phyloP scores from a whole-genome alignment of 805 yeast genomes.

The Brettanomyces bruxellensis region DNA sequence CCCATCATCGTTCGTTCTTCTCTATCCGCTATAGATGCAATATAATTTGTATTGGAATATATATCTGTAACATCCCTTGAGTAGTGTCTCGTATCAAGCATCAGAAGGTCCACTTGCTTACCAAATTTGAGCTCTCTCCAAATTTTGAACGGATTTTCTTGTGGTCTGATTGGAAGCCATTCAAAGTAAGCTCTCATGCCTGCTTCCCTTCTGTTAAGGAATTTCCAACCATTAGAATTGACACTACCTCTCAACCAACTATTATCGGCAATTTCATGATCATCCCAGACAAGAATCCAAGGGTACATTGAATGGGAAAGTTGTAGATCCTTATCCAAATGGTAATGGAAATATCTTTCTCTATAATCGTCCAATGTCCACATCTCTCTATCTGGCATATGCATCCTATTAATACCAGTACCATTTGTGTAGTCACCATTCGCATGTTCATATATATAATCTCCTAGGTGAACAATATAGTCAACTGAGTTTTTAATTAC shows the following conservation, averaged over 20 bases:
- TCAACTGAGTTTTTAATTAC: conserved; percentile 13
- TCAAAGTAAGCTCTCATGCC: conserved; percentile 18
- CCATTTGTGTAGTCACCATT: conserved; percentile 18
- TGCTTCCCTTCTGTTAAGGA: conserved; percentile 8
- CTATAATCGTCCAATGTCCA: conserved; percentile 15
- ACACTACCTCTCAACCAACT: conserved; percentile 18
- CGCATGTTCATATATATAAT: conserved; percentile 18
- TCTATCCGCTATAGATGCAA: conserved; percentile 8
- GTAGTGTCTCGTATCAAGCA: conserved; percentile 18
- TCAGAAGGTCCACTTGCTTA: conserved; percentile 10
- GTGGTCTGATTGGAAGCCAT: conserved; percentile 18
- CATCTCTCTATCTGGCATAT: conserved; percentile 14
- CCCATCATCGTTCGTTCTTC: conserved; percentile 20
- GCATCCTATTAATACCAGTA: conserved; percentile 11
- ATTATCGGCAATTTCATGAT: conserved; percentile 21
- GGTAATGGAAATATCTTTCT: conserved; percentile 13
- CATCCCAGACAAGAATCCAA: conserved; percentile 21
- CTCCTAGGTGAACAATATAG: conserved; percentile 18
- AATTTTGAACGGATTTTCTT: conserved; percentile 9
- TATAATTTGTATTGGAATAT: conserved; percentile 12
- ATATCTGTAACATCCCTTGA: conserved; percentile 19
- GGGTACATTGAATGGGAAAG: conserved; percentile 15
- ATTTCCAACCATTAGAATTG: conserved; percentile 14
- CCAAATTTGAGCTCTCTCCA: conserved; percentile 18
- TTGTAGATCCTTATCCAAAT: conserved; percentile 14